Conservation (phyloP, 2,329 filamentous ascomycete species). For the Colletotrichum sojae region DNA sequence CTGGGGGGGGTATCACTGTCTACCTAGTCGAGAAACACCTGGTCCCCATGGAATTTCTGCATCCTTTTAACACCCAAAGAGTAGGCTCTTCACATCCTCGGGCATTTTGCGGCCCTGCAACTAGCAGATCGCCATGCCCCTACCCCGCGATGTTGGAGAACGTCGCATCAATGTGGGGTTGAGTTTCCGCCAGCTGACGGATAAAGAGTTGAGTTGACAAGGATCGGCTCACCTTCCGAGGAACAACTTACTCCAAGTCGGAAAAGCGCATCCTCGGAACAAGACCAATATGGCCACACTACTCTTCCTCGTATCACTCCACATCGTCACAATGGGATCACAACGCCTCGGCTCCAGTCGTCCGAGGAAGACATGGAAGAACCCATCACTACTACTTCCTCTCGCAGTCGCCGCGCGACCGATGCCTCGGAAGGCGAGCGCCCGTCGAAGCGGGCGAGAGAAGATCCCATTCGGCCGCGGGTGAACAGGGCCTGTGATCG, state of each 20-base stretch:
- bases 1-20: background rate
- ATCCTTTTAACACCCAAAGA: background rate
- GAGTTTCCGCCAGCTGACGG: constrained; percentile 24
- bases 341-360: no score
- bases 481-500: constrained; percentile 44
- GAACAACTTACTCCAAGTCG: background rate
- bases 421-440: background rate
- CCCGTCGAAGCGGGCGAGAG: background rate
- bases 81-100: background rate
- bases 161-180: background rate
- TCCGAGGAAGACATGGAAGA: constrained; percentile 25
- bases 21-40: background rate
- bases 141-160: background rate
- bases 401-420: constrained; percentile 1
- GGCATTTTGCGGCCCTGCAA: background rate
- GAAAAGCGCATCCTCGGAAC: constrained; percentile 29
- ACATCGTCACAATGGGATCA: background rate
- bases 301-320: constrained; percentile 1
- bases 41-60: background rate
- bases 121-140: background rate
- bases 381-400: background rate
- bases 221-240: constrained; percentile 18
- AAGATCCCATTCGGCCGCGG: constrained; percentile 14
- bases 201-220: constrained; percentile 17
- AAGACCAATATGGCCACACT: background rate